A percentile compares a stretch with the other conserved stretches of the same genome.
phyloP scores from a whole-genome alignment of 2,329 filamentous ascomycete species.

The Colletotrichum lini region DNA sequence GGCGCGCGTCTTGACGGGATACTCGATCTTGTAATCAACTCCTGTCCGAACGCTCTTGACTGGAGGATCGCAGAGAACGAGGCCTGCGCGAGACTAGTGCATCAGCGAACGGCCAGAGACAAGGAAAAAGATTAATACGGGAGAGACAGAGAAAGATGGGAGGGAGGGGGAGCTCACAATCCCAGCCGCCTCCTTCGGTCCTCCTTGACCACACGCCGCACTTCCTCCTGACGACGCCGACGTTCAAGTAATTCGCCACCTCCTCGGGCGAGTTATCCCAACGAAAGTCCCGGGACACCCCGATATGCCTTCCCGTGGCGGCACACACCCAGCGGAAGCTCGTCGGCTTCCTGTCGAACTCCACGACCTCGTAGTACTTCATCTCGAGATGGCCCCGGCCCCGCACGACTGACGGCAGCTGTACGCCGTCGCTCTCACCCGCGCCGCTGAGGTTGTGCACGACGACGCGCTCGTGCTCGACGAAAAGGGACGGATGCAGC shows the following conservation, averaged over 20 bases:
- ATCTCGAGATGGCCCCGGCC: conserved; percentile 41
- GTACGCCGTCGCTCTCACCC: conserved; percentile 46
- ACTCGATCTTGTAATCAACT: conserved; percentile 37
- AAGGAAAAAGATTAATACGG: too few relatives aligned
- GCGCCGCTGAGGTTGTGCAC: conserved; percentile 43
- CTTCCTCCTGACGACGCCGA: conserved; percentile 45
- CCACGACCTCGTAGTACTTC: conserved; percentile 46
- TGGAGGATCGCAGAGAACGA: conserved; percentile 46
- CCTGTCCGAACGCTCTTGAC: conserved; percentile 44
- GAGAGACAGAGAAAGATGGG: background rate
- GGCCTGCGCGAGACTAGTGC: conserved; percentile 22
- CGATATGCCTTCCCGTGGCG: conserved; percentile 46
- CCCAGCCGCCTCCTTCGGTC: conserved; percentile 43
- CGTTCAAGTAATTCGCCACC: conserved; percentile 43
- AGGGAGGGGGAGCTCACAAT: conserved; percentile 39
- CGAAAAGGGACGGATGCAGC: conserved; percentile 46
- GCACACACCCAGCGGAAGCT: conserved; percentile 46
- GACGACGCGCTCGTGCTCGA: conserved; percentile 48
- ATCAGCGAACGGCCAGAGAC: background rate
- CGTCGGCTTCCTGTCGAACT: conserved; percentile 42
- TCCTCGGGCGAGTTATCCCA: conserved; percentile 34
- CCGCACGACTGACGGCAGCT: conserved; percentile 43
- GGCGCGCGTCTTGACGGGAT: conserved; percentile 41
- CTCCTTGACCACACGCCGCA: conserved; percentile 45
- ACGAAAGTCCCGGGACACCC: conserved; percentile 41